These are phyloP conservation scores for Termitomyces sp. DNA, from an alignment of 768 basidiomycete species.

Conservation along the genomic window DNA sequence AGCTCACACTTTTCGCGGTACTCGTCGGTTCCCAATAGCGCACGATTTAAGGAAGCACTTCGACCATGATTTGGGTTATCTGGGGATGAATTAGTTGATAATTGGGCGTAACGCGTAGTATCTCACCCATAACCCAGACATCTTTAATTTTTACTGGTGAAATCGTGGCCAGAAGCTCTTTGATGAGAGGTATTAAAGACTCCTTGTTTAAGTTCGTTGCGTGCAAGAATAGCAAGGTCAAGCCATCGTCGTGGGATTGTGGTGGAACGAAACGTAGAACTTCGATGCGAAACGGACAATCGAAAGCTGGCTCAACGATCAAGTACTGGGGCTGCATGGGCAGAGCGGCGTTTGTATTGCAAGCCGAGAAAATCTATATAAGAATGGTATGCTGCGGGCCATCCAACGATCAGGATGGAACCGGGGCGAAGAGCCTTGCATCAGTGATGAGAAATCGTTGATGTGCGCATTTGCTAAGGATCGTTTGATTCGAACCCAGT, in stretches of 20 bases:
- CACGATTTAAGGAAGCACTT: background rate
- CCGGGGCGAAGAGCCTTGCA: too few relatives aligned
- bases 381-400: too few relatives aligned
- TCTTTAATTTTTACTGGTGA: background rate
- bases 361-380: too few relatives aligned
- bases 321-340: background rate
- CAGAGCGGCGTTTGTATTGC: too few relatives aligned
- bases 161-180: background rate
- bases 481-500: too few relatives aligned
- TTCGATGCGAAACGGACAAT: background rate
- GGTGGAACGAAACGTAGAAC: background rate
- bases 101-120: background rate
- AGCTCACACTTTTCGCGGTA: background rate
- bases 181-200: background rate
- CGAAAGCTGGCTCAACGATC: background rate
- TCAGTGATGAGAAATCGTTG: too few relatives aligned
- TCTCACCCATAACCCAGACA: background rate
- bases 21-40: background rate
- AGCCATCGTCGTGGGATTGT: background rate
- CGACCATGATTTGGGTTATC: constrained; percentile 2
- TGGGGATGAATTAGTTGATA: background rate
- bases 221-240: background rate
- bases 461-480: too few relatives aligned
- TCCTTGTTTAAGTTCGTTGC: background rate
- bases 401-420: too few relatives aligned